phyloP scores from a whole-genome alignment of 2,329 filamentous ascomycete genomes.

The Pseudocercospora cruenta region DNA sequence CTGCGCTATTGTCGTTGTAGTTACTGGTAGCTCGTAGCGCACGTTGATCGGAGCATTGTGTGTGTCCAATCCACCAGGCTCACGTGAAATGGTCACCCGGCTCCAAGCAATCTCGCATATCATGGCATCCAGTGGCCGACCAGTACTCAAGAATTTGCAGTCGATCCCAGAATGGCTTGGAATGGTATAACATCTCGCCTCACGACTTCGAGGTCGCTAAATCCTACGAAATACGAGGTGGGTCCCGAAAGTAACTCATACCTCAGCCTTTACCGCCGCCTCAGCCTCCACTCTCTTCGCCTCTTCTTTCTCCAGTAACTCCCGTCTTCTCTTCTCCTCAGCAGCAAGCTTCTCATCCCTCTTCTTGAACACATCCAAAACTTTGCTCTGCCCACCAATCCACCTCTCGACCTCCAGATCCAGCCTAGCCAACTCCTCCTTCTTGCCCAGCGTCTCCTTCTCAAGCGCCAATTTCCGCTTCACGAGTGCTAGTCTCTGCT shows the following conservation, averaged over 20 bases:
- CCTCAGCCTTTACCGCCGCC: background rate
- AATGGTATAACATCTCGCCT: too few species aligned
- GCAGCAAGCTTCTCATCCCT: conserved; percentile 30
- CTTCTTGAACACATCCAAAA: conserved; percentile 35
- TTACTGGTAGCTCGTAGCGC: too few species aligned
- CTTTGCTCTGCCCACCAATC: conserved; percentile 32
- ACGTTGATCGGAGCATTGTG: too few species aligned
- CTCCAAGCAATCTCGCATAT: too few species aligned
- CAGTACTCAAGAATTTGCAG: too few species aligned
- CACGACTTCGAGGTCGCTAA: too few species aligned
- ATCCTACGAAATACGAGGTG: too few species aligned
- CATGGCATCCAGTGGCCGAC: too few species aligned
- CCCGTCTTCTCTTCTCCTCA: conserved; percentile 12
- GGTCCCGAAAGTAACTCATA: background rate
- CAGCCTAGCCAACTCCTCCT: conserved; percentile 87
- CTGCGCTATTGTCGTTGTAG: too few species aligned
- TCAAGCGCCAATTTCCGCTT: conserved; percentile 70
- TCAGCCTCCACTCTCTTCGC: background rate
- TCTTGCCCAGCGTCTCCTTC: conserved; percentile 84
- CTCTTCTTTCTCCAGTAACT: background rate
- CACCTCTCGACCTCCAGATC: conserved; percentile 80
- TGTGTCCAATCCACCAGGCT: too few species aligned
- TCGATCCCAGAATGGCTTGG: too few species aligned
- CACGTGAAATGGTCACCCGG: too few species aligned
- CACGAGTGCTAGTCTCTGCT: conserved; percentile 68